Base-by-base conservation (phyloP, 306 rosid genomes). In the Abrus pulchellus region DNA sequence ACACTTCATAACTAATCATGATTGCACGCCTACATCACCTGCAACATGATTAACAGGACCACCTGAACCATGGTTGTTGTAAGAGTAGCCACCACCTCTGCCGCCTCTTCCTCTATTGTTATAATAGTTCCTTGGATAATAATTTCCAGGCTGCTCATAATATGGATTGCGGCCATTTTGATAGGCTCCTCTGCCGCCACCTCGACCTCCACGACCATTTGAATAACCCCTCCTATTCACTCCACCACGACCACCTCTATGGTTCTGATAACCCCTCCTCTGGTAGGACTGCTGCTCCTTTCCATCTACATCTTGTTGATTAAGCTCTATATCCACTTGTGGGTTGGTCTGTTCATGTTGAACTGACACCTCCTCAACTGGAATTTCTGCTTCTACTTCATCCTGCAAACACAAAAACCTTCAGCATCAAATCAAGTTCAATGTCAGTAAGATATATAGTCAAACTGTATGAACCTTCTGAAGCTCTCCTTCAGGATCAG, bases 161-260 rank as follows among this genome's bases (percentile, higher is more conserved):
- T 84, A 93, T 81, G 90, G 96, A 87, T 78, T 85, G 60, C 93
- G 93, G 56, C 97, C 99, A 82, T 87, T 90, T 82, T 87, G 91
- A 85, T 80, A 96, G 82, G 91, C 75, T 20, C 92, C 84, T 11
- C 91, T 77, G 57, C 93, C 83, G 3, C 91, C 88, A 45, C 92
- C 87, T 4, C 98, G 90, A 36, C 95, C 89, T 54, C 97, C 98
- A 59, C 97, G 99, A 0, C 93, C 96, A 62, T 89, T 95, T 33
- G 92, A 57, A 73, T 85, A 90, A 68, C 94, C 99, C 74, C 99
- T 85, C 12, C 97, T 90, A 55, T 93, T 94, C 67, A 94, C 99
- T 9, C 89, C 91, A 2, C 95, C 93, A 8, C 97, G 94, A 5
- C 93, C 94, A n/a, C 97, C 97, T 86, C 97, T 90, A 80, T 86